A percentile compares a stretch with the other conserved stretches of the same genome.
Evolutionary conservation across 805 yeast species (phyloP).

Genomic region (Blastobotrys chiropterorum): DNA sequence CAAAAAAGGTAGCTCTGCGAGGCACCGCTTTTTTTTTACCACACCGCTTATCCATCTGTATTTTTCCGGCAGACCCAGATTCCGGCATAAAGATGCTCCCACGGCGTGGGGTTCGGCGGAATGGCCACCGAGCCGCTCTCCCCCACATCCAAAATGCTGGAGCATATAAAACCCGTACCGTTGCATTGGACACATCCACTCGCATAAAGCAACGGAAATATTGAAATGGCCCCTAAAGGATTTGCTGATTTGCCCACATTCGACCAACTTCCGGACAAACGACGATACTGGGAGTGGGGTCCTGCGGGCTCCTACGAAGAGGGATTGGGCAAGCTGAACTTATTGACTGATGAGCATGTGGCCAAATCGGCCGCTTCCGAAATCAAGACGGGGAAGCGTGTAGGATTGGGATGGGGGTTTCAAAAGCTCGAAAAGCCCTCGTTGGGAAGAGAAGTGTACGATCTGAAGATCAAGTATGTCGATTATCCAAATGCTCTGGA

Average conservation of each 20-base stretch:
- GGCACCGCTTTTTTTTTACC: too few species aligned
- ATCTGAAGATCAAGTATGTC: neutral
- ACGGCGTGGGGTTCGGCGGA: neutral
- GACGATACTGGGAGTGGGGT: slow-evolving; percentile 26
- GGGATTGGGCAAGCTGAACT: slow-evolving; percentile 24
- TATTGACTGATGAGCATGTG: slow-evolving; percentile 22
- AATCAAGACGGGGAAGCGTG: slow-evolving; percentile 21
- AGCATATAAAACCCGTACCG: too few species aligned
- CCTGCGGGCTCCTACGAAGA: slow-evolving; percentile 26
- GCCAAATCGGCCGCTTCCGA: slow-evolving; percentile 18
- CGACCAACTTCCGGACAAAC: slow-evolving; percentile 21
- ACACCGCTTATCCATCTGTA: too few species aligned
- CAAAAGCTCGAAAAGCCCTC: slow-evolving; percentile 18
- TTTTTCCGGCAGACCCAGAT: too few species aligned
- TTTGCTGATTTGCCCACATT: slow-evolving; percentile 18
- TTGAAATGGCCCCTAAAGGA: slow-evolving; percentile 7
- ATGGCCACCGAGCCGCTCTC: neutral
- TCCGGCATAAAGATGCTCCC: neutral
- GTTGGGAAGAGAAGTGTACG: slow-evolving; percentile 12
- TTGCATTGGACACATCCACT: too few species aligned
- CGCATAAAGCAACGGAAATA: too few species aligned
- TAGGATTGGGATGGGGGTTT: slow-evolving; percentile 21
- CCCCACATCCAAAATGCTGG: too few species aligned
- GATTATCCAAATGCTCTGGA: slow-evolving; percentile 18
- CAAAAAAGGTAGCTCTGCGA: too few species aligned